Evolutionary conservation across 1,284 basidiomycete genomes (phyloP).

Genomic region (Ustilago cynodontis): DNA sequence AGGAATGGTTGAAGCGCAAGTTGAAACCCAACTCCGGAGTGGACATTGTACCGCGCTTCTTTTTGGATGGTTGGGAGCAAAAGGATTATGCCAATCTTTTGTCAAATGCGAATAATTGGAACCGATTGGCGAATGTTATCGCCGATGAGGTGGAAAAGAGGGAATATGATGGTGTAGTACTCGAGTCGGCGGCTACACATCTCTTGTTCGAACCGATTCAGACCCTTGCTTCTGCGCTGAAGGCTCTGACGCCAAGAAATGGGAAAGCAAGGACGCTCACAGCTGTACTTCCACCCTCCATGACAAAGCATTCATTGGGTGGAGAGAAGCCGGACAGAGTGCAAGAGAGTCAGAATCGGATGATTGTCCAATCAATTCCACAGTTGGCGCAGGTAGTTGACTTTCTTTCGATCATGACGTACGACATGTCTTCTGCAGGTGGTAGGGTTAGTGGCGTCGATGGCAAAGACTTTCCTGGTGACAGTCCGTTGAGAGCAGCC

Average conservation of each 20-base stretch:
- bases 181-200: constrained; percentile 48
- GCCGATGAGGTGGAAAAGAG: constrained; percentile 13
- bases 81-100: constrained; percentile 42
- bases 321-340: constrained; percentile 11
- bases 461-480: constrained; percentile 30
- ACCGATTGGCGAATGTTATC: constrained; percentile 23
- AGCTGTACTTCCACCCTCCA: constrained; percentile 43
- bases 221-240: constrained; percentile 9
- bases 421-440: constrained; percentile 46
- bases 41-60: constrained; percentile 45
- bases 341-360: constrained; percentile 32
- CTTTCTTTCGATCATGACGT: constrained; percentile 54
- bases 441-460: constrained; percentile 17
- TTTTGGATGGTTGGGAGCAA: constrained; percentile 47
- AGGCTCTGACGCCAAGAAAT: not conserved
- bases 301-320: constrained; percentile 22
- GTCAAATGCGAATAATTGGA: constrained; percentile 27
- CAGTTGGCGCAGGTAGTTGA: constrained; percentile 46
- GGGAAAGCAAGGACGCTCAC: constrained; percentile 13
- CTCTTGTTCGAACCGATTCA: constrained; percentile 45
- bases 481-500: constrained; percentile 42
- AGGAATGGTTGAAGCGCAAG: constrained; percentile 28
- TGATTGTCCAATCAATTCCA: constrained; percentile 45
- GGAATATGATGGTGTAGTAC: constrained; percentile 40
- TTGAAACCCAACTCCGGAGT: not conserved